These are phyloP conservation scores for Kwoniella botswanensis DNA, from an alignment of 768 basidiomycete species.

Conservation along the genomic window DNA sequence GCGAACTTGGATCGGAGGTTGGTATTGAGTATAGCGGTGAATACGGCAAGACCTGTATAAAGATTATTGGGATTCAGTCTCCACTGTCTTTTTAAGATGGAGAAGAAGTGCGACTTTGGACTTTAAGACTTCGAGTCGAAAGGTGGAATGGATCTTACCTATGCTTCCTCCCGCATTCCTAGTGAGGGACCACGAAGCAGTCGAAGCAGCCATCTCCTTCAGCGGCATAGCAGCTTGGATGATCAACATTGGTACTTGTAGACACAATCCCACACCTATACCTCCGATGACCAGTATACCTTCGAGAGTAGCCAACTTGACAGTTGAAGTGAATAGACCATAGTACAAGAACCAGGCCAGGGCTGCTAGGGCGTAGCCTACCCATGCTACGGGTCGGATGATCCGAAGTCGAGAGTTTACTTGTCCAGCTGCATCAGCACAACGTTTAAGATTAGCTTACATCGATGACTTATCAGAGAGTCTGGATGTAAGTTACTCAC, in stretches of 20 bases:
- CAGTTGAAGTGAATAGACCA: conserved; percentile 30
- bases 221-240: conserved; percentile 57
- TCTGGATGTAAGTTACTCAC: conserved; percentile 23
- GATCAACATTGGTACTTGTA: conserved; percentile 45
- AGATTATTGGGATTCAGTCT: neutral
- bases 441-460: neutral
- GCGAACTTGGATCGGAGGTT: conserved; percentile 45
- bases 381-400: conserved; percentile 54
- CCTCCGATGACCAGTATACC: conserved; percentile 47
- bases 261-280: conserved; percentile 47
- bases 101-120: neutral
- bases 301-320: conserved; percentile 36
- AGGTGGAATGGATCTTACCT: conserved; percentile 27
- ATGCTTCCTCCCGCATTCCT: conserved; percentile 51
- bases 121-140: neutral
- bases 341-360: conserved; percentile 50
- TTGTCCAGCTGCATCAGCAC: conserved; percentile 39
- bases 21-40: conserved; percentile 52
- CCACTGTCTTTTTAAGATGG: neutral
- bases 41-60: conserved; percentile 46
- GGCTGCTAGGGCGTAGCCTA: conserved; percentile 46
- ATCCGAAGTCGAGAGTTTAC: conserved; percentile 50
- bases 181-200: conserved; percentile 48
- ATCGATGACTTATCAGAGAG: neutral
- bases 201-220: conserved; percentile 56